Base-by-base conservation (phyloP, 2,329 filamentous ascomycete genomes). In the Amauroascus verrucosus region DNA sequence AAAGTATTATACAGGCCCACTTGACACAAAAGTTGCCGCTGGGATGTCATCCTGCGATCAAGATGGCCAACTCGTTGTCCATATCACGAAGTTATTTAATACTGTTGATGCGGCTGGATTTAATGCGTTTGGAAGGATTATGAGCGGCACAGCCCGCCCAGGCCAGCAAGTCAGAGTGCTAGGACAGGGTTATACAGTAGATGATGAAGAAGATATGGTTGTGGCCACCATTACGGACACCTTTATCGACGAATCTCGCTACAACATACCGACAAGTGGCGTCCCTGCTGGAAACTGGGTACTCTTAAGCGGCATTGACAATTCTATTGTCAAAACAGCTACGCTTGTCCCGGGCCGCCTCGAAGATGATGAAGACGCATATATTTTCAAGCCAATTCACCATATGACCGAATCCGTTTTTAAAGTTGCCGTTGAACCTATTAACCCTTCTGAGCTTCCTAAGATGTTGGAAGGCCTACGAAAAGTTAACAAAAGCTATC, bases 331-430 rank as follows among this genome's bases (percentile, higher is more conserved):
- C 72, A 98, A 98, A 72, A 91, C 89, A 2, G 93, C 93, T 7
- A 98, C 93, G 0, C 78, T 98, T 46, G 82, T 98, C 28, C 82
- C 88, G 1, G 81, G 82, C 37, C 85, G 83, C 59, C 77, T 95
- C 7, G 85, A 88, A 24, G 85, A 94, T 50, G 82, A 93, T 45
- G 91, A 97, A 68, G 89, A 95, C 57, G 89, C 88, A 0, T 94
- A 94, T 69, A 95, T 98, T 64, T 97, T 98, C 79, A 85, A 83
- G 59, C 91, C 93, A 0, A 80, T 98, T 56, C 82, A 83, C 7
- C 93, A 98, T 72, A 95, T 97, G 71, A 97, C 93, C 30, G 88
- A 98, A 67, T 96, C 91, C 0, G 90, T 98, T 0, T 86, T 98
- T 70, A 98, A 98, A 73, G 86, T 98, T 32, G 93, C 93, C 0